These are phyloP conservation scores for Tetracladium setigerum DNA, from an alignment of 495 filamentous ascomycete species.

Conservation along the genomic window DNA sequence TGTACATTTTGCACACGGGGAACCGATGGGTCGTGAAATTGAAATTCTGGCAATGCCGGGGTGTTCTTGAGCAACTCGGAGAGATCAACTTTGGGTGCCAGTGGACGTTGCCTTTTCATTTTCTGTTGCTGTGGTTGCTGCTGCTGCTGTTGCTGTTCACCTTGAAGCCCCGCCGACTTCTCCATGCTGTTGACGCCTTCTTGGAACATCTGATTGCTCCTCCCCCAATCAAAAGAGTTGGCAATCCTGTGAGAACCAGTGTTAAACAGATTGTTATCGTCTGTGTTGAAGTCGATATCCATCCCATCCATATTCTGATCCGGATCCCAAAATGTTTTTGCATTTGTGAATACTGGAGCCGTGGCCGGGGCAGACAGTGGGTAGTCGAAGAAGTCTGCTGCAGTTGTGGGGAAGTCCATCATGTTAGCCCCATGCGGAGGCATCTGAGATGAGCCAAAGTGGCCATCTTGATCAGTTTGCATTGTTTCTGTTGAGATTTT, in stretches of 20 bases:
- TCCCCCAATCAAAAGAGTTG: slow-evolving; percentile 41
- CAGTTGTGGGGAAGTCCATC: slow-evolving; percentile 36
- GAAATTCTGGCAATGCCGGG: neutral
- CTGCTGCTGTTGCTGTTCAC: too few relatives aligned
- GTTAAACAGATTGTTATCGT: slow-evolving; percentile 28
- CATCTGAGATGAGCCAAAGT: slow-evolving; percentile 18
- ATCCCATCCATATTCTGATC: slow-evolving; percentile 43
- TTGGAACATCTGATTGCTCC: slow-evolving; percentile 37
- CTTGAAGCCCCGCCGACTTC: too few relatives aligned
- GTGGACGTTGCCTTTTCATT: slow-evolving; percentile 8
- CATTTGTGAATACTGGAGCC: slow-evolving; percentile 57
- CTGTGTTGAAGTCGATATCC: slow-evolving; percentile 43
- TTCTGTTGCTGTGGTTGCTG: neutral
- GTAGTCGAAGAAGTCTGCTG: slow-evolving; percentile 63
- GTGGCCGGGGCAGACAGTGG: slow-evolving; percentile 62
- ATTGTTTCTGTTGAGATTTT: slow-evolving; percentile 39
- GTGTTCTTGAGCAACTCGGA: slow-evolving; percentile 4
- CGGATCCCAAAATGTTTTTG: slow-evolving; percentile 71
- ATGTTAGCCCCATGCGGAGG: slow-evolving; percentile 26
- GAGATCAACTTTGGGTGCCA: slow-evolving; percentile 17
- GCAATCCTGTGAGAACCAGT: slow-evolving; percentile 25
- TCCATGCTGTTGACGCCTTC: slow-evolving; percentile 21
- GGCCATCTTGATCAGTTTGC: slow-evolving; percentile 40
- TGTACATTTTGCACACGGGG: too few relatives aligned
- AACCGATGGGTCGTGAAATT: slow-evolving; percentile 6